These are phyloP conservation scores for Chlamydomonas asymmetrica DNA, from an alignment of 139 green algal genomes.

Conservation along the genomic window DNA sequence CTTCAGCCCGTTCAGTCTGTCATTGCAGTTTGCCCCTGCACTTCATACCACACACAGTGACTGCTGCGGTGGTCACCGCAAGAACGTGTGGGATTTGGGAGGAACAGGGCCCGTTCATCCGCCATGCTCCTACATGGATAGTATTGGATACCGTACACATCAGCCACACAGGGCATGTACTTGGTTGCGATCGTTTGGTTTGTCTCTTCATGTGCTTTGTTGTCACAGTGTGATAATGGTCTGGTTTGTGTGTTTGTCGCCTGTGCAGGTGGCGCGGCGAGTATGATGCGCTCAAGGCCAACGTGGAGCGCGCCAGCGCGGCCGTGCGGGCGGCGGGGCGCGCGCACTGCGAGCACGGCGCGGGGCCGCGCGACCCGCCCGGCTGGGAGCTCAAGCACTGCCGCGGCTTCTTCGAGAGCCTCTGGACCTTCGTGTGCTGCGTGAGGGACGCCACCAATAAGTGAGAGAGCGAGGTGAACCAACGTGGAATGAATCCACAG, in stretches of 20 bases:
- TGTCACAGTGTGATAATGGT: no score
- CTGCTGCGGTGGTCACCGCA: not conserved
- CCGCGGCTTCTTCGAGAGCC: slow-evolving; percentile 12
- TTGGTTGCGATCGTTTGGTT: not conserved
- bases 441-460: no score
- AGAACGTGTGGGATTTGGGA: not conserved
- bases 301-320: not conserved
- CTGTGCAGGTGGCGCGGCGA: slow-evolving; percentile 4
- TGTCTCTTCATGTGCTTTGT: no score
- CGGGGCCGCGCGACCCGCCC: not conserved
- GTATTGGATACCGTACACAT: not conserved
- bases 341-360: slow-evolving; percentile 9
- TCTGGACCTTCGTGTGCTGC: not conserved
- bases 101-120: not conserved
- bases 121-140: not conserved
- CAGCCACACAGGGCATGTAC: not conserved
- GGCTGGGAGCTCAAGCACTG: slow-evolving; percentile 11
- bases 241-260: no score
- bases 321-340: not conserved
- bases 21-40: not conserved
- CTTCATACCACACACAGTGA: not conserved
- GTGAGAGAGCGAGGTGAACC: no score
- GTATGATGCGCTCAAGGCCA: not conserved
- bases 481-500: no score
- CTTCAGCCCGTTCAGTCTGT: not conserved